Evolutionary conservation across 371 early-diverging fungal genomes (phyloP).

Genomic region (Rhizopus sp.): DNA sequence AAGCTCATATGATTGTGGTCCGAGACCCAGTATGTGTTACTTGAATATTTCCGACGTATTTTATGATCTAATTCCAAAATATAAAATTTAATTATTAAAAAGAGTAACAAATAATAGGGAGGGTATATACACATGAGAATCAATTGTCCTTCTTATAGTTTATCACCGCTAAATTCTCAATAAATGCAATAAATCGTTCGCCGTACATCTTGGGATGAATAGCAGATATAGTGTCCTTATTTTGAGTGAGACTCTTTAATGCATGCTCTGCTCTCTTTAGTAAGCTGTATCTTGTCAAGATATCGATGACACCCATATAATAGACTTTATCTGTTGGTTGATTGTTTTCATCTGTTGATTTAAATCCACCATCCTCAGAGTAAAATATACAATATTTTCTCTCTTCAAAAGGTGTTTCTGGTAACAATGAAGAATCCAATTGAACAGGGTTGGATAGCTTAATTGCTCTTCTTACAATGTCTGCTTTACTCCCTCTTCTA

Average conservation of each 20-base stretch:
- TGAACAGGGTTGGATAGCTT: constrained; percentile 67
- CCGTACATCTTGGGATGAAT: constrained; percentile 87
- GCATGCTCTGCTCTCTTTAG: constrained; percentile 85
- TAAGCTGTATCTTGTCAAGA: constrained; percentile 89
- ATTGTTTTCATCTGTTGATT: constrained; percentile 74
- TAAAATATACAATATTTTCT: constrained; percentile 82
- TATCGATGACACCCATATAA: constrained; percentile 95
- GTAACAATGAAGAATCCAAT: constrained; percentile 54
- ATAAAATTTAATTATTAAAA: too few relatives aligned
- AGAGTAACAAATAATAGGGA: background rate
- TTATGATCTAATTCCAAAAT: too few relatives aligned
- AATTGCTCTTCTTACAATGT: constrained; percentile 69
- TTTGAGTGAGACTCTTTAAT: constrained; percentile 79
- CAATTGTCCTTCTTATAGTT: constrained; percentile 7
- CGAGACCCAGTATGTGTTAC: background rate
- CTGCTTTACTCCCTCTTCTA: constrained; percentile 56
- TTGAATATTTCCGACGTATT: too few relatives aligned
- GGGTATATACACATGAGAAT: constrained; percentile 1
- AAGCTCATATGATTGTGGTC: too few relatives aligned
- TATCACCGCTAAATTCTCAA: constrained; percentile 37
- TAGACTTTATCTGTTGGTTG: constrained; percentile 72
- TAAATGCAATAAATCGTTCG: constrained; percentile 83
- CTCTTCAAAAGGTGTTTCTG: constrained; percentile 49
- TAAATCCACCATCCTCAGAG: constrained; percentile 88
- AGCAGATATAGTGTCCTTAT: constrained; percentile 83